Percentiles rank a stretch among this genome's conserved stretches.
Conservation (phyloP, 225 moss, liverwort and hornwort species). For the Pseudisothecium myosuroides region DNA sequence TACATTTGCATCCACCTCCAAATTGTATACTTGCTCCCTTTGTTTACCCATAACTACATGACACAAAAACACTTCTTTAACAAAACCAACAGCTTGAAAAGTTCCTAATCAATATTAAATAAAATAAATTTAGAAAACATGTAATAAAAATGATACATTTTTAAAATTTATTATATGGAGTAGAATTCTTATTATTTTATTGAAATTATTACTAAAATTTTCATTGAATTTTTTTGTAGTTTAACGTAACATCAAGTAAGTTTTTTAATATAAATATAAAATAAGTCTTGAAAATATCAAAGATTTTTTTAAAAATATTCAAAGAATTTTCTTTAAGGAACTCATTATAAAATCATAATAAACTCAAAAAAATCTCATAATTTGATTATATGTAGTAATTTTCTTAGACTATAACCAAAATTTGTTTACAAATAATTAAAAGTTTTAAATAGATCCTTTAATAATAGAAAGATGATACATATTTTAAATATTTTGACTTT, state of each 20-base stretch:
- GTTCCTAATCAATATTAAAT: neutral
- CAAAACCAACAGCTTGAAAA: conserved; percentile 16
- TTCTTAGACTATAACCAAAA: neutral
- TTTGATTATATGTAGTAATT: neutral
- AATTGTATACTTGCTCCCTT: conserved; percentile 40
- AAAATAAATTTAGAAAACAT: fast-evolving
- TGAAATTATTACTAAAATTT: too few species aligned
- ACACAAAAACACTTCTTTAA: conserved; percentile 35
- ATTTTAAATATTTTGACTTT: neutral
- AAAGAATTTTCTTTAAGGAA: fast-evolving
- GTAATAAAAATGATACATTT: too few species aligned
- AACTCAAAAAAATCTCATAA: neutral
- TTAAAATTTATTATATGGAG: fast-evolving
- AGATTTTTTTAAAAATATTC: too few species aligned
- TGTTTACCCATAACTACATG: conserved; percentile 13
- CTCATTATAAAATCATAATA: neutral
- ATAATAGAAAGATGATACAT: fast-evolving
- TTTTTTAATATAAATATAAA: too few species aligned
- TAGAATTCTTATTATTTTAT: neutral
- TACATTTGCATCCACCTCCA: conserved; percentile 52
- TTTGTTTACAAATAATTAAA: neutral
- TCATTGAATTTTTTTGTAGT: neutral
- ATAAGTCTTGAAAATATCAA: neutral
- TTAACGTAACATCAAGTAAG: neutral
- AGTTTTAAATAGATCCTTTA: fast-evolving